These are phyloP conservation scores for Clitopilus hobsonii DNA, from an alignment of 768 basidiomycete genomes.

Conservation along the genomic window DNA sequence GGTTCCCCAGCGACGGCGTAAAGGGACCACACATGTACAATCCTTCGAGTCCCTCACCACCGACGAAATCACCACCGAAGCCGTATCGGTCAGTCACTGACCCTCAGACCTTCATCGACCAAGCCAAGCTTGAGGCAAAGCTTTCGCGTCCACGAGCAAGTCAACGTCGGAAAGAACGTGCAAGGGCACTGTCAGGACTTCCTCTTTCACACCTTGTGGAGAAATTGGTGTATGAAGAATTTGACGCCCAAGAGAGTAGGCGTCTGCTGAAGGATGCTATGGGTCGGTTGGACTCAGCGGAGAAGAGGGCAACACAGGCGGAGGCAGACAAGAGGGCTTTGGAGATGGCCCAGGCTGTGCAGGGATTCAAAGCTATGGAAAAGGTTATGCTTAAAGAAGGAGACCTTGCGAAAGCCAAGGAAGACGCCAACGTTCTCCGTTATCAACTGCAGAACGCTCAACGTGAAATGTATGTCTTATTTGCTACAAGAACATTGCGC, in stretches of 20 bases:
- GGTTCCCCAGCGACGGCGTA: neutral
- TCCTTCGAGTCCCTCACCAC: neutral
- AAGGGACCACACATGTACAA: neutral
- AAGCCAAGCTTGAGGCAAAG: slow-evolving; percentile 1
- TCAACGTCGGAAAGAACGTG: slow-evolving; percentile 13
- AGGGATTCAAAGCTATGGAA: slow-evolving; percentile 20
- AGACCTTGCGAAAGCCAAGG: slow-evolving; percentile 18
- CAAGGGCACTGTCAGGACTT: slow-evolving; percentile 19
- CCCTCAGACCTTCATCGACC: slow-evolving; percentile 2
- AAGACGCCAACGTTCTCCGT: slow-evolving; percentile 20
- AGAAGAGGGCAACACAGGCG: slow-evolving; percentile 10
- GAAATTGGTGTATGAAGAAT: slow-evolving; percentile 19
- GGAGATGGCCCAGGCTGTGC: slow-evolving; percentile 18
- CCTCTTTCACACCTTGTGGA: slow-evolving; percentile 21
- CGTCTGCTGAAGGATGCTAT: slow-evolving; percentile 21
- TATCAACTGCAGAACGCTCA: slow-evolving; percentile 20
- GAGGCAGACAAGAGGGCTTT: slow-evolving; percentile 10
- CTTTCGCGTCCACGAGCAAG: neutral
- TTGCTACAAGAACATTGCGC: neutral
- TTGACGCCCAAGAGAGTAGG: slow-evolving; percentile 21
- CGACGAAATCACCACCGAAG: neutral
- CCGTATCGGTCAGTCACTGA: slow-evolving; percentile 1
- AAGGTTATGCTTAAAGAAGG: slow-evolving; percentile 22
- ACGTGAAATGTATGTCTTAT: slow-evolving; percentile 19
- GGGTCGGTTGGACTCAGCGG: slow-evolving; percentile 18